A percentile compares a stretch with the other conserved stretches of the same genome.
Evolutionary conservation across 805 yeast species (phyloP).

Genomic region (Saccharomycopsis sp.): DNA sequence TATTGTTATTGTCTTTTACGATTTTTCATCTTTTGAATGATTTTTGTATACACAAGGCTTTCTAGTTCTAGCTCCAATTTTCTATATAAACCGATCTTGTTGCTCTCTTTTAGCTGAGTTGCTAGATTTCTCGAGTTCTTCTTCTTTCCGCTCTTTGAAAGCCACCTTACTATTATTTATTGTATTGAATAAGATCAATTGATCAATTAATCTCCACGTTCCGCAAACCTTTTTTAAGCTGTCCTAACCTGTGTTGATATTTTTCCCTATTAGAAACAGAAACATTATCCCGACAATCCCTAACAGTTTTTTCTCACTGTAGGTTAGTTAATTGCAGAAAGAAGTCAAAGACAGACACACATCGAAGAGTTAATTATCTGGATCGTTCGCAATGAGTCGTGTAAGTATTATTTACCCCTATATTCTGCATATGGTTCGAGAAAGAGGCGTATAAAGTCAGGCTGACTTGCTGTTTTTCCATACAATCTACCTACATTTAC

Average conservation of each 20-base stretch:
- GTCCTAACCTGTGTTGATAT: no score
- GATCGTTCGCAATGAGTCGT: not conserved
- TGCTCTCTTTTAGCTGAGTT: no score
- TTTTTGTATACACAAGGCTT: no score
- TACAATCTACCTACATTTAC: not conserved
- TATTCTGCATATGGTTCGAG: not conserved
- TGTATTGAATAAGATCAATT: not conserved
- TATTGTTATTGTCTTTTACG: not conserved
- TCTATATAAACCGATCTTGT: not conserved
- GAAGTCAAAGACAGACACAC: not conserved
- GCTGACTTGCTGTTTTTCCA: not conserved
- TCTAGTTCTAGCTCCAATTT: no score
- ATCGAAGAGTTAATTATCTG: not conserved
- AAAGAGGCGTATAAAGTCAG: not conserved
- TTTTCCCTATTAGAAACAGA: no score
- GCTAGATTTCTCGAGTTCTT: not conserved
- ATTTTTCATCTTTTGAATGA: no score
- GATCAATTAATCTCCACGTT: not conserved
- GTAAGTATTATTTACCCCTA: not conserved
- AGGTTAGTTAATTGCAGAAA: not conserved
- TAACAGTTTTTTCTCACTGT: not conserved
- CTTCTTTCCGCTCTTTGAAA: no score
- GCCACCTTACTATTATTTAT: not conserved
- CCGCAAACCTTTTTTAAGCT: not conserved
- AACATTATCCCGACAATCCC: not conserved